A percentile compares a stretch with the other conserved stretches of the same genome.
phyloP scores from a whole-genome alignment of 805 yeast genomes.

The Sungouiozyma ichnusensis region DNA sequence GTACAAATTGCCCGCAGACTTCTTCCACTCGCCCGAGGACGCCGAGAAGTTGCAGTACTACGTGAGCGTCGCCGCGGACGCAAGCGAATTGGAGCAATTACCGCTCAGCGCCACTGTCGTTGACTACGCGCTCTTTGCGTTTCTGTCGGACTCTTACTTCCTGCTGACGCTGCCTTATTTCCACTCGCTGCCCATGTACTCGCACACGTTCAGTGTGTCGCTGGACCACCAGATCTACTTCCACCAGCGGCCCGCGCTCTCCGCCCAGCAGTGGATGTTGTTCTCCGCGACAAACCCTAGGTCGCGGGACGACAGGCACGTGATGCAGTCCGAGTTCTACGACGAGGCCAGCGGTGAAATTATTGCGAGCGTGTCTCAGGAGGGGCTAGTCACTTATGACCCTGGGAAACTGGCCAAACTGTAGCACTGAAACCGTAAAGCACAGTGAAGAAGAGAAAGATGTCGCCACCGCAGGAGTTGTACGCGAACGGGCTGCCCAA shows the following conservation, averaged over 20 bases:
- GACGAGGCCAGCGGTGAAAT: constrained; percentile 36
- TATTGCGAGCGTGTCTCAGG: constrained; percentile 55
- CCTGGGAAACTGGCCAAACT: constrained; percentile 14
- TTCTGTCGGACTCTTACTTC: constrained; percentile 48
- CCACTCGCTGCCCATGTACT: constrained; percentile 36
- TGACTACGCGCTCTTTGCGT: constrained; percentile 32
- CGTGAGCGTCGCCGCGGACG: constrained; percentile 10
- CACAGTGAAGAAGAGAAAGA: too few species aligned
- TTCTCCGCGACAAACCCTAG: constrained; percentile 35
- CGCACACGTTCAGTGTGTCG: constrained; percentile 45
- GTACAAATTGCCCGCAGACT: constrained; percentile 30
- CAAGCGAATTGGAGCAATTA: background rate
- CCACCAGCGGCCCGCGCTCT: constrained; percentile 32
- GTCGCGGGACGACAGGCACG: constrained; percentile 41
- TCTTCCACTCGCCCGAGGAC: constrained; percentile 16
- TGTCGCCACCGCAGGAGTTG: background rate
- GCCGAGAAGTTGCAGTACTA: constrained; percentile 18
- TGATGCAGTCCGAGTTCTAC: constrained; percentile 51
- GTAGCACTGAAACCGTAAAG: too few species aligned
- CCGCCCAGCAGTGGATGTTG: background rate
- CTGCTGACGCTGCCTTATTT: constrained; percentile 43
- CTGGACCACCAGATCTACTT: constrained; percentile 60
- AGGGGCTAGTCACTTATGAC: constrained; percentile 38
- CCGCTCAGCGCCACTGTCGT: too few species aligned
- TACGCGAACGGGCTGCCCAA: constrained; percentile 65